Conservation (phyloP, 2,329 filamentous ascomycete species). For the Paecilomyces sp. region DNA sequence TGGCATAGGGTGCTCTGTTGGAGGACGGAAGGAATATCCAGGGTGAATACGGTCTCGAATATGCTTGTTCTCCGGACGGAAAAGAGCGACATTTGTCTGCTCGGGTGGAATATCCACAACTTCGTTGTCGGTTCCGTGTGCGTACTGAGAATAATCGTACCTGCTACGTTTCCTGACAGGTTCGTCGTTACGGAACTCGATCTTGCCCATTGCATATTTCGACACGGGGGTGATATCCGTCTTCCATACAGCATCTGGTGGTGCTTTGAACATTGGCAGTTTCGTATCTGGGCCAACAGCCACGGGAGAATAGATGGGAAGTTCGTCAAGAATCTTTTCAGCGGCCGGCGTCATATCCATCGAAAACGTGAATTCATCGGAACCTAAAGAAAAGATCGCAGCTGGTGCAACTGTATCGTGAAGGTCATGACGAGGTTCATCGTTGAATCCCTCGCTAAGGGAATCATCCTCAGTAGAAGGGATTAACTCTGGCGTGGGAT, state of each 20-base stretch:
- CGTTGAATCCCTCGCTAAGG: slow-evolving; percentile 40
- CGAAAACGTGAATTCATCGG: slow-evolving; percentile 74
- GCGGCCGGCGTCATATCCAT: slow-evolving; percentile 66
- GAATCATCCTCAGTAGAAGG: slow-evolving; percentile 57
- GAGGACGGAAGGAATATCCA: slow-evolving; percentile 86
- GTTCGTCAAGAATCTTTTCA: slow-evolving; percentile 69
- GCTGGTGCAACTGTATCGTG: slow-evolving; percentile 53
- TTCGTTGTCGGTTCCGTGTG: slow-evolving; percentile 52
- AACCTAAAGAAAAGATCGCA: slow-evolving; percentile 73
- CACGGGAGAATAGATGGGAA: slow-evolving; percentile 69
- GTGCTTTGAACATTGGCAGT: slow-evolving; percentile 49
- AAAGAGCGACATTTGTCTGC: slow-evolving; percentile 73
- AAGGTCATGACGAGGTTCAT: slow-evolving; percentile 38
- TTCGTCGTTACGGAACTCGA: slow-evolving; percentile 59
- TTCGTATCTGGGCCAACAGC: slow-evolving; percentile 51
- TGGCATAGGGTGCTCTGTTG: slow-evolving; percentile 87
- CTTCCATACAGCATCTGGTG: slow-evolving; percentile 66
- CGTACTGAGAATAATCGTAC: slow-evolving; percentile 73
- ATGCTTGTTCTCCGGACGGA: slow-evolving; percentile 79
- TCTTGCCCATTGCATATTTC: slow-evolving; percentile 76
- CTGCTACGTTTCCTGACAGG: slow-evolving; percentile 71
- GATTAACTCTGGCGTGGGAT: slow-evolving; percentile 62
- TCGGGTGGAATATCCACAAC: slow-evolving; percentile 55
- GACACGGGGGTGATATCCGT: slow-evolving; percentile 74
- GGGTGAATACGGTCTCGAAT: slow-evolving; percentile 86